phyloP scores from a whole-genome alignment of 108 stramenopile genomes.

The Aurantiochytrium sp. region DNA sequence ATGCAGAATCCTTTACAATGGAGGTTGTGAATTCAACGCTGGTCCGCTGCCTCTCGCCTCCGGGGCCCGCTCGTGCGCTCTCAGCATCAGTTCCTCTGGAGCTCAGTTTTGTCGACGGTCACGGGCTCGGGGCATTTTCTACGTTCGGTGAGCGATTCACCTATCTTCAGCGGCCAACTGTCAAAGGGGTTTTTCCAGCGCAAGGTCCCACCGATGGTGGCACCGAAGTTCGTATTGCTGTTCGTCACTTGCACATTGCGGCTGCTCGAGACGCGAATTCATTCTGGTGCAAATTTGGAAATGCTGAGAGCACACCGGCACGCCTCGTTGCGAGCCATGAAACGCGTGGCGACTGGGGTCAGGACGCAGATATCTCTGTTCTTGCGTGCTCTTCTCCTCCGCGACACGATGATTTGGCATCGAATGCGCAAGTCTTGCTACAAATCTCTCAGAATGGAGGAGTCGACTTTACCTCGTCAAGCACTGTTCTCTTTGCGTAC shows the following conservation, averaged over 20 bases:
- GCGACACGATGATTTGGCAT: background rate
- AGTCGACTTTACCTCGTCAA: background rate
- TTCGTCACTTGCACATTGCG: background rate
- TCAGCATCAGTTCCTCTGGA: background rate
- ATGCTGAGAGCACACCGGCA: background rate
- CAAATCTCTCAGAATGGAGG: background rate
- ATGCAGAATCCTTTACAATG: background rate
- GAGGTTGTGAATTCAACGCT: background rate
- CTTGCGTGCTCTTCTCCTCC: background rate
- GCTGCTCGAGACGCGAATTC: background rate
- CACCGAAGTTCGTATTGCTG: background rate
- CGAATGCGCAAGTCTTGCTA: background rate
- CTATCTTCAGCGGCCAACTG: background rate
- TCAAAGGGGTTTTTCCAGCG: background rate
- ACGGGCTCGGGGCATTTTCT: background rate
- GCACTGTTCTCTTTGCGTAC: background rate
- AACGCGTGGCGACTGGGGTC: background rate
- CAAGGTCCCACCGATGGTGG: background rate
- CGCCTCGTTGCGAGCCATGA: background rate
- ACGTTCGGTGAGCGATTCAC: background rate
- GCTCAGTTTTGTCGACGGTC: background rate
- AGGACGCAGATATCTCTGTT: background rate
- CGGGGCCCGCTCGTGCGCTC: background rate
- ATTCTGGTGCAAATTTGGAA: background rate
- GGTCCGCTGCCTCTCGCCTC: background rate